Base-by-base conservation (phyloP, 2,329 filamentous ascomycete species). In the Neonectria magnoliae region DNA sequence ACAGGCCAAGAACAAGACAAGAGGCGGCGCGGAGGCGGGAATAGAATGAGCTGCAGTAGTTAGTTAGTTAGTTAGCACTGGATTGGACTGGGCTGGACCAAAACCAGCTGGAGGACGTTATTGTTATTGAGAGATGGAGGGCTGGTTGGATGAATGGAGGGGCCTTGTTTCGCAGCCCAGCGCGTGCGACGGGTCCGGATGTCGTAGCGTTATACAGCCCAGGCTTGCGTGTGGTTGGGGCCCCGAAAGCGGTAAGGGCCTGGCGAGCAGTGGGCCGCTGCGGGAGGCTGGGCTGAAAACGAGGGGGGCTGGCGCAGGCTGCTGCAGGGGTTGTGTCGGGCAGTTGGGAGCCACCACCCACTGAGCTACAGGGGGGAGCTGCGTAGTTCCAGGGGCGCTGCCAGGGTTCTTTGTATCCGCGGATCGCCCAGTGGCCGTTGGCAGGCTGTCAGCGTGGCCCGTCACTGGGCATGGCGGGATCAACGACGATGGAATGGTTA, bases 281-380 rank as follows among this genome's bases (percentile, higher is more conserved):
- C 69, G 69, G 71, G 71, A 71, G 73, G 68, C 73, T 76, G 71
- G 68, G 71, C 67, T 67, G 67, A 69, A 78, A 78, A 75, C 71
- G 65, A 42, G 68, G 72, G 76, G 71, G 75, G 75, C 76, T 78
- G 76, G 76, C 64, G 73, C 64, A 57, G 68, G 56, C 69, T 66
- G 66, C 62, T 69, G 62, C 71, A 74, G 71, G 72, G 72, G 71
- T 61, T 66, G 58, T 63, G 65, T 64, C 62, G 64, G 38, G 60
- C 57, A 53, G 57, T 53, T 48, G 63, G 57, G 55, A 29, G 51
- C 54, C 38, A 42, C 50, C 45, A 56, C 36, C 47, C 44, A 38
- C 16, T 44, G 45, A 57, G 36, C 31, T 56, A 18, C 53, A 59
- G 45, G 44, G 57, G 53, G 6, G 18, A 52, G 56, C 51, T 53